A percentile compares a stretch with the other conserved stretches of the same genome.
Evolutionary conservation across 371 early-diverging fungal genomes (phyloP).

Genomic region (Rhizopus sp.): DNA sequence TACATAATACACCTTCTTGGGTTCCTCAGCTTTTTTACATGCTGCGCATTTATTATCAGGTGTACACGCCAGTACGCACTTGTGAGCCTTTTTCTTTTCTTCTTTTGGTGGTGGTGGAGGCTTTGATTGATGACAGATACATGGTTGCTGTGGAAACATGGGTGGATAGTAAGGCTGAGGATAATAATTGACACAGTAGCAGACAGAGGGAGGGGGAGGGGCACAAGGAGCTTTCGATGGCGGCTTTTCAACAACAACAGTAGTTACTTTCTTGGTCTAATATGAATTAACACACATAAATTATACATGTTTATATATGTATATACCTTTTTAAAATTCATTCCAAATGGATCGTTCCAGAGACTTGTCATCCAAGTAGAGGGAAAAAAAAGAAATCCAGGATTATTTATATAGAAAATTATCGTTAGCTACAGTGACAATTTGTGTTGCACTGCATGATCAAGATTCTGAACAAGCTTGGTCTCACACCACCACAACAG

Average conservation of each 20-base stretch:
- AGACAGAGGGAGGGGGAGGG: neutral
- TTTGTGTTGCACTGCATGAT: too few species aligned
- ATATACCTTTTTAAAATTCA: too few species aligned
- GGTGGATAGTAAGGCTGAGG: neutral
- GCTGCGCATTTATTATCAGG: constrained; percentile 10
- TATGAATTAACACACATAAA: too few species aligned
- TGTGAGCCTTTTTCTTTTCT: neutral
- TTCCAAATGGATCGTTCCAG: too few species aligned
- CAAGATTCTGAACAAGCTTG: too few species aligned
- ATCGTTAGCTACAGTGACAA: too few species aligned
- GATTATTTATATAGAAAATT: too few species aligned
- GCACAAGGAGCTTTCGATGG: neutral
- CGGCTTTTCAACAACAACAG: neutral
- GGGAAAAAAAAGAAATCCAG: too few species aligned
- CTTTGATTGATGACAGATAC: neutral
- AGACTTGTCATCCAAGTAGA: too few species aligned
- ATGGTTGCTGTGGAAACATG: too few species aligned
- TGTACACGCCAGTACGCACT: constrained; percentile 6
- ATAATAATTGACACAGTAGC: neutral
- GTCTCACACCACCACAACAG: too few species aligned
- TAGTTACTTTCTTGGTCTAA: neutral
- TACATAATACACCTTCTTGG: neutral
- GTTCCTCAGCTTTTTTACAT: constrained; percentile 4
- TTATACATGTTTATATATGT: too few species aligned
- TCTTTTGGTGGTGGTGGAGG: neutral